These are phyloP conservation scores for Purpureocillium lavendulum DNA, from an alignment of 2,329 filamentous ascomycete species.

Conservation along the genomic window DNA sequence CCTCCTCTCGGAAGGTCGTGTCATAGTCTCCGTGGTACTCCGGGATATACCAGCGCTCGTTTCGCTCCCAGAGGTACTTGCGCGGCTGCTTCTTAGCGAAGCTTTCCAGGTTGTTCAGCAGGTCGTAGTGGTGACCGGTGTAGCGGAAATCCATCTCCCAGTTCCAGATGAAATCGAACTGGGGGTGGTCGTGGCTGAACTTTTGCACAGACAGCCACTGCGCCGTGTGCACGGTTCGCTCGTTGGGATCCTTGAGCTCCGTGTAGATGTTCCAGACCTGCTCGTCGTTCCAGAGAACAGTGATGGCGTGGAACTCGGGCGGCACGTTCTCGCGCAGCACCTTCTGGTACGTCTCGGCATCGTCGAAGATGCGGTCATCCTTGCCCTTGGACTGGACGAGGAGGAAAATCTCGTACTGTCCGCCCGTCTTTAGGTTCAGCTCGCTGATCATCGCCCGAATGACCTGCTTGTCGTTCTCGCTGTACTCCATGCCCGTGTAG, in stretches of 20 bases:
- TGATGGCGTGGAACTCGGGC: constrained; percentile 60
- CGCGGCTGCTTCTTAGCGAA: constrained; percentile 63
- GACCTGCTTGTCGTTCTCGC: constrained; percentile 69
- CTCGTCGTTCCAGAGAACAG: constrained; percentile 65
- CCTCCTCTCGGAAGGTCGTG: constrained; percentile 55
- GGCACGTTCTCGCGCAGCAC: constrained; percentile 58
- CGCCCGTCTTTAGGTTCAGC: constrained; percentile 65
- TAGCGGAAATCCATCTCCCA: constrained; percentile 80
- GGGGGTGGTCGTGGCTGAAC: constrained; percentile 66
- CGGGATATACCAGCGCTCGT: constrained; percentile 65
- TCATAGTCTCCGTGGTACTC: constrained; percentile 58
- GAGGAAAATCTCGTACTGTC: constrained; percentile 73
- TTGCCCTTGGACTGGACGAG: constrained; percentile 70
- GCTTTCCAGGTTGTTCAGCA: constrained; percentile 55
- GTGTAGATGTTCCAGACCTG: constrained; percentile 74
- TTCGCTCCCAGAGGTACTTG: constrained; percentile 66
- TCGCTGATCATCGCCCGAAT: constrained; percentile 75
- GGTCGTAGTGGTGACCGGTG: constrained; percentile 74
- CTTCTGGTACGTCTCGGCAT: constrained; percentile 47
- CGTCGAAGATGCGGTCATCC: constrained; percentile 48
- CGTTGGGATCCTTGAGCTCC: constrained; percentile 54
- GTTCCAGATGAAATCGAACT: constrained; percentile 80
- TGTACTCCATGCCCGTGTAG: constrained; percentile 68
- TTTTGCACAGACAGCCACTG: constrained; percentile 70
- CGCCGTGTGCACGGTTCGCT: constrained; percentile 45